Evolutionary conservation across 2,329 filamentous ascomycete genomes (phyloP), one percentile per base, ranked within the genome.

Genomic region (Camillea tinctor): DNA sequence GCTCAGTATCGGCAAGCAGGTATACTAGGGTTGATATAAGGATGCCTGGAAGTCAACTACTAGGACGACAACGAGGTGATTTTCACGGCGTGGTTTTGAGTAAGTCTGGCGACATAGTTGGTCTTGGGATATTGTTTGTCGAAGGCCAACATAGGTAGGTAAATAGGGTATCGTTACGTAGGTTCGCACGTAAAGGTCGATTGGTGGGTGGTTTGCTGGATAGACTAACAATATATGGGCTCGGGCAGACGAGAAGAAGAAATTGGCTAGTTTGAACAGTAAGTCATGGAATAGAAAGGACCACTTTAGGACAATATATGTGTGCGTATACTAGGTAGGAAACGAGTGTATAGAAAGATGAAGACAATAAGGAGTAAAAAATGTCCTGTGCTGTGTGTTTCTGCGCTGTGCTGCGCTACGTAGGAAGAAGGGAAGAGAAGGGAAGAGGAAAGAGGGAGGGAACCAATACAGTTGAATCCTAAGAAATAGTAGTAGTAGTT

Each of bases 81-180:
- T 64, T 67, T 67, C 61, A 69, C 68, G 64, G 70, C 54, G 61
- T 64, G 57, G 56, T 57, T 52, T 61, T 68, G 60, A 64, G 60
- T 57, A 63, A 62, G 62, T 60, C 62, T 58, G 67, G 63, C 69
- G 68, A 66, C 71, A 73, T 73, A 72, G 68, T 69, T 63, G 62
- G 60, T 56, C 62, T 64, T 64, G 56, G 36, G 55, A 51, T 58
- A 54, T 51, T 24, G 64, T 20, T 60, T 59, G 59, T 64, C 60
- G 59, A 64, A 57, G 56, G 51, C 58, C 57, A 66, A 66, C 69
- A 71, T 70, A 68, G 65, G 51, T 23, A 9, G 57, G 53, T 50
- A 49, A 53, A 36, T 57, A 51, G 19, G 40, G 36, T 57, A 21
- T 59, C 21, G 53, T 50, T 4, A 19, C 22, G 19, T 22, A 19